Percentiles rank a stretch among this genome's conserved stretches.
Conservation (phyloP, 202 grass and related monocot genomes). For the Hordeum pubiflorum region DNA sequence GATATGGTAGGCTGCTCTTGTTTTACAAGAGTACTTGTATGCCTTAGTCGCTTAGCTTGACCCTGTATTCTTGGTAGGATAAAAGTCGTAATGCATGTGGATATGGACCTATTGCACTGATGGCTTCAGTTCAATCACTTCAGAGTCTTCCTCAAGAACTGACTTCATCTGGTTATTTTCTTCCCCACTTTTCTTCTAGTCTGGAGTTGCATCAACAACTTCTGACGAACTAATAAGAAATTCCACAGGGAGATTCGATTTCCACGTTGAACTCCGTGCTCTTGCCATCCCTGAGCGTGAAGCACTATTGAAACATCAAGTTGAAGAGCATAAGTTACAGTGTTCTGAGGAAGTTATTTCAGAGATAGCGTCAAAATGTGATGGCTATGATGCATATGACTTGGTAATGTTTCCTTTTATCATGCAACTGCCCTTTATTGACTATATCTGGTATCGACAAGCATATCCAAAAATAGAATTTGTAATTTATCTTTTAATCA, state of each 20-base stretch:
- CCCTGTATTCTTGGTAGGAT: slow-evolving; percentile 51
- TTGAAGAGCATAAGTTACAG: slow-evolving; percentile 49
- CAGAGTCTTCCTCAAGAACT: slow-evolving; percentile 67
- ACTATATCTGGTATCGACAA: slow-evolving; percentile 6
- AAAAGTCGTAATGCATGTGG: slow-evolving; percentile 58
- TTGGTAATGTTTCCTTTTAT: slow-evolving; percentile 58
- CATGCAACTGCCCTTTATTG: not conserved
- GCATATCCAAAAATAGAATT: not conserved
- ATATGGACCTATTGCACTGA: slow-evolving; percentile 79
- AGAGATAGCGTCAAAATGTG: slow-evolving; percentile 81
- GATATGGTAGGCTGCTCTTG: slow-evolving; percentile 1
- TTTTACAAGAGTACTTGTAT: not conserved
- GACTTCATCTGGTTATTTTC: slow-evolving; percentile 70
- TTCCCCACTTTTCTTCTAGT: slow-evolving; percentile 1
- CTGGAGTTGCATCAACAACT: not conserved
- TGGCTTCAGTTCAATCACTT: slow-evolving; percentile 78
- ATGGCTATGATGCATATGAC: slow-evolving; percentile 97
- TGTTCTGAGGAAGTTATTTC: slow-evolving; percentile 73
- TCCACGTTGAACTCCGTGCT: slow-evolving; percentile 78
- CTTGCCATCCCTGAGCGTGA: slow-evolving; percentile 74
- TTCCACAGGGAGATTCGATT: slow-evolving; percentile 83
- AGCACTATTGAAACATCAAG: slow-evolving; percentile 70
- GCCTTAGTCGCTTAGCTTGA: slow-evolving; percentile 15
- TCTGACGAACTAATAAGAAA: slow-evolving; percentile 13
- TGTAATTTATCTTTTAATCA: not conserved